Conservation (phyloP, 1,139 yeast species). For the Blastobotrys ciferrii region DNA sequence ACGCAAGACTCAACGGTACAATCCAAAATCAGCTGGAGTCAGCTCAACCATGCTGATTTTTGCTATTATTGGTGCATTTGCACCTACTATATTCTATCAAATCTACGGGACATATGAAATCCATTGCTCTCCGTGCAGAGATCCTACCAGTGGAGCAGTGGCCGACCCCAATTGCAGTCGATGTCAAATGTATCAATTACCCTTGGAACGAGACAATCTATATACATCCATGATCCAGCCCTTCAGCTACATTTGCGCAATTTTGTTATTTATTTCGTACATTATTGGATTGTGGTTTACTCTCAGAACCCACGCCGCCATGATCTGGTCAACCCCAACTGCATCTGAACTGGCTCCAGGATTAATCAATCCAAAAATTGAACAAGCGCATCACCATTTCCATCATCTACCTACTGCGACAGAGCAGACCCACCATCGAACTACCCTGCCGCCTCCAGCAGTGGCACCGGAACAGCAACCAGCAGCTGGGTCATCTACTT, state of each 20-base stretch:
- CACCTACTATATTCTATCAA: constrained; percentile 88
- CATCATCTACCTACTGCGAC: constrained; percentile 1
- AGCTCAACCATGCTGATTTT: constrained; percentile 92
- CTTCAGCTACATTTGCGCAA: constrained; percentile 75
- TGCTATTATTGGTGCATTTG: constrained; percentile 88
- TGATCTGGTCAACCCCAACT: constrained; percentile 84
- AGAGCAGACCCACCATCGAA: not conserved
- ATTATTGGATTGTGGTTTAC: constrained; percentile 92
- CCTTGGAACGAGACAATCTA: constrained; percentile 60
- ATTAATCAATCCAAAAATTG: not conserved
- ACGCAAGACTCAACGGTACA: constrained; percentile 89
- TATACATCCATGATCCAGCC: constrained; percentile 72
- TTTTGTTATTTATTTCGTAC: constrained; percentile 78
- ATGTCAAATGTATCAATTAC: constrained; percentile 80
- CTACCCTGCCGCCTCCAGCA: not conserved
- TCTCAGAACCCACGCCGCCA: constrained; percentile 90
- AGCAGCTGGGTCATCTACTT: not conserved
- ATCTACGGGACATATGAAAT: constrained; percentile 87
- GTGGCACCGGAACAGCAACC: not conserved
- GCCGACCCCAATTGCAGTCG: constrained; percentile 48
- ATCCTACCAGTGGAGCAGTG: constrained; percentile 7
- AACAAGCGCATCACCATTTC: constrained; percentile 9
- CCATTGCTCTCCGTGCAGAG: constrained; percentile 55
- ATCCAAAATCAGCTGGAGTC: constrained; percentile 96
- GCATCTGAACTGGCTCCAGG: constrained; percentile 33